Evolutionary conservation across 352 stramenopile species (phyloP), one percentile per base, ranked within the genome.

Genomic region (Pythium chondricola): DNA sequence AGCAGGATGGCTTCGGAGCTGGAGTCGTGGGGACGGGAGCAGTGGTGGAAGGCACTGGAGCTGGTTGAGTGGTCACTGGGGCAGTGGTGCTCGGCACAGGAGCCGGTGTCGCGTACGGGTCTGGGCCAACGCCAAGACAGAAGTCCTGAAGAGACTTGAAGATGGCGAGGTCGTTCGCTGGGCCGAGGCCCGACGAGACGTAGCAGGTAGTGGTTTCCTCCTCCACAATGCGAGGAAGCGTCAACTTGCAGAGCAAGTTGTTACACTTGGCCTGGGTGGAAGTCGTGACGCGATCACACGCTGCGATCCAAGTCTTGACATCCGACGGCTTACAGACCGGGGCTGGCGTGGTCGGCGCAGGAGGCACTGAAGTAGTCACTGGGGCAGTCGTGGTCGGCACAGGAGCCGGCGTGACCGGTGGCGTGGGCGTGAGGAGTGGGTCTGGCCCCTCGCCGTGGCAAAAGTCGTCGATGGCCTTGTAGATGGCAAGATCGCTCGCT

Each of bases 401-500:
- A 16, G 46, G 44, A 3, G 33, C 24, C 36, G 24, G 7, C 20
- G 31, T 37, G 26, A 24, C 22, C 25, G 46, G 17, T 11, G 46
- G 35, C 8, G 36, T 47, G 16, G 53, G 40, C 24, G 48, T 38
- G 16, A 53, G 45, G 13, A 35, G 52, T 87, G 40, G 67, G 26
- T 77, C 63, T 1, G 54, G 43, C 14, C 63, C 64, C 9, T 64
- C 64, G 16, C 64, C 62, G 48, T 79, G 68, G 59, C 68, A 79
- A 17, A 74, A 74, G 5, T 67, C 47, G 18, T 74, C 68, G 11
- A 79, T 55, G 33, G 49, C 35, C 2, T 52, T 45, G 58, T 71
- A 79, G 45, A 68, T 73, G 24, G 62, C 47, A 35, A 79, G 58
- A 33, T 74, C 65, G 11, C 54, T 65, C 24, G 56, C 58, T 6